Percentiles rank a stretch among this genome's conserved stretches.
phyloP scores from a whole-genome alignment of 371 early-diverging fungal genomes.

The Syncephalastrum racemosum region DNA sequence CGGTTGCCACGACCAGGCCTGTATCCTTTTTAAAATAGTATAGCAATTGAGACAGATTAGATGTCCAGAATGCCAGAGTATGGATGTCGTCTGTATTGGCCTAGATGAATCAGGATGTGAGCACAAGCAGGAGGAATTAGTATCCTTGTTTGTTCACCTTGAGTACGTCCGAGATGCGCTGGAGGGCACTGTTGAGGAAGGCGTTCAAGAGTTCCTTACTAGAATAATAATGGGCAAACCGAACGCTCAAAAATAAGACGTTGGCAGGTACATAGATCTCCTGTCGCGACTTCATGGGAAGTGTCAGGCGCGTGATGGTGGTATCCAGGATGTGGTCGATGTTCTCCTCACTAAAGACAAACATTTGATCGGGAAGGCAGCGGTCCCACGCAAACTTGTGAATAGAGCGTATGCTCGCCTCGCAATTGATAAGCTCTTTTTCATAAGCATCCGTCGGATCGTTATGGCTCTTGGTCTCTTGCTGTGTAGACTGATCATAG shows the following conservation, averaged over 20 bases:
- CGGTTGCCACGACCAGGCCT: slow-evolving; percentile 65
- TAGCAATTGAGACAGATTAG: slow-evolving; percentile 76
- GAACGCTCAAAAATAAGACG: slow-evolving; percentile 80
- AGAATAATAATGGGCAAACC: slow-evolving; percentile 83
- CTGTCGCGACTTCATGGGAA: slow-evolving; percentile 53
- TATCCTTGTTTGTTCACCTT: slow-evolving; percentile 36
- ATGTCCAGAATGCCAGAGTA: slow-evolving; percentile 78
- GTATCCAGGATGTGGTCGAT: slow-evolving; percentile 70
- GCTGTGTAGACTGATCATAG: not conserved
- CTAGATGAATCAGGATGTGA: slow-evolving; percentile 14
- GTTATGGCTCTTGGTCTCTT: not conserved
- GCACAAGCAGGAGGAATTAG: not conserved
- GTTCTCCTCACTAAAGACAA: slow-evolving; percentile 78
- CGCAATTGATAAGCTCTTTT: slow-evolving; percentile 14
- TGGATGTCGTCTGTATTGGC: slow-evolving; percentile 33
- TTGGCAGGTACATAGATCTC: slow-evolving; percentile 80
- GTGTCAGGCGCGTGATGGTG: slow-evolving; percentile 58
- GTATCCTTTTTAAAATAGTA: slow-evolving; percentile 85
- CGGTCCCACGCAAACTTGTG: slow-evolving; percentile 76
- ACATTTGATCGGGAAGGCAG: slow-evolving; percentile 86
- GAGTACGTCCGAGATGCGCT: slow-evolving; percentile 56
- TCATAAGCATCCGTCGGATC: slow-evolving; percentile 1
- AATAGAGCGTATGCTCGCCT: slow-evolving; percentile 33
- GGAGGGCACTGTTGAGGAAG: slow-evolving; percentile 60
- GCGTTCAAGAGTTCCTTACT: slow-evolving; percentile 68